A percentile compares a stretch with the other conserved stretches of the same genome.
These are phyloP conservation scores for Colletotrichum shisoi DNA, from an alignment of 2,329 filamentous ascomycete species.

Conservation along the genomic window DNA sequence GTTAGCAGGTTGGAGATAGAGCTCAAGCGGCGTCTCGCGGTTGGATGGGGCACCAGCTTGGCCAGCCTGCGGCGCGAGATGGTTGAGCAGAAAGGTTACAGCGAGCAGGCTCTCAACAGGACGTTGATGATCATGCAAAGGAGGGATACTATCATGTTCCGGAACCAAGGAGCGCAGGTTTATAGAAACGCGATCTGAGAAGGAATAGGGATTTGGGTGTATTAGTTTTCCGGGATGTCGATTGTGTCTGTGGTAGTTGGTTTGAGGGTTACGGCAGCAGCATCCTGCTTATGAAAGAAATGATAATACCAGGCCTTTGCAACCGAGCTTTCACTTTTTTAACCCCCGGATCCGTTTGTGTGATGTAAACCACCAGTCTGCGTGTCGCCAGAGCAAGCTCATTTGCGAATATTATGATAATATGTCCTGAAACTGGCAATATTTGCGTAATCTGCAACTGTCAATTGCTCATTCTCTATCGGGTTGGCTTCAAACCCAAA, in stretches of 20 bases:
- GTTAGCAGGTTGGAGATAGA: conserved; percentile 87
- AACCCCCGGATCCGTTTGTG: background rate
- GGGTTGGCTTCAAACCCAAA: too few species aligned
- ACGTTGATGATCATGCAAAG: conserved; percentile 86
- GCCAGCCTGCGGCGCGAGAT: conserved; percentile 88
- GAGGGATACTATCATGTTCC: conserved; percentile 84
- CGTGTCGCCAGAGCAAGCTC: background rate
- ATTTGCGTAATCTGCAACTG: too few species aligned
- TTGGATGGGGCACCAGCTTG: conserved; percentile 93
- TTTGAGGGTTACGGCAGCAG: conserved; percentile 18
- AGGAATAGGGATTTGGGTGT: background rate
- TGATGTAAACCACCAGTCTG: background rate
- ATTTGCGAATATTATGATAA: too few species aligned
- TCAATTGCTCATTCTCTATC: too few species aligned
- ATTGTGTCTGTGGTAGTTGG: background rate
- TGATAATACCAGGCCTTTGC: conserved; percentile 29
- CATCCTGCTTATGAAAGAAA: conserved; percentile 33
- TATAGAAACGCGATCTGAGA: conserved; percentile 73
- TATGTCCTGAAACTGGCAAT: too few species aligned
- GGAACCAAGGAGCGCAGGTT: conserved; percentile 77
- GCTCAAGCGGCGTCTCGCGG: conserved; percentile 83
- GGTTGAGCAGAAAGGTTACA: conserved; percentile 89
- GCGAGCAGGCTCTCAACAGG: conserved; percentile 83
- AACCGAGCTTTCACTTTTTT: background rate
- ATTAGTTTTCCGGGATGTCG: background rate